Evolutionary conservation across 1,284 basidiomycete species (phyloP).

Genomic region (Puccinia sorghi): DNA sequence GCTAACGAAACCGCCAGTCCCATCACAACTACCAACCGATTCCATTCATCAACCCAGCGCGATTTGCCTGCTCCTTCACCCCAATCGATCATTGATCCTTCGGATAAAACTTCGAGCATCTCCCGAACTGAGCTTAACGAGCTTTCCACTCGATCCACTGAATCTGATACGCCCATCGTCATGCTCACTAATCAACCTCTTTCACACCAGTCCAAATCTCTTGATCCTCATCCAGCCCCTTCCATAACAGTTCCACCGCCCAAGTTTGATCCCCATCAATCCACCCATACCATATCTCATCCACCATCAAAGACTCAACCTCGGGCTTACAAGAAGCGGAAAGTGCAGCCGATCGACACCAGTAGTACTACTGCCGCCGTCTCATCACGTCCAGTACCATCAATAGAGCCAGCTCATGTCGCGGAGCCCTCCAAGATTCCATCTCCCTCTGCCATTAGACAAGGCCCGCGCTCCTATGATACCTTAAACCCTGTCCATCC

Average conservation of each 20-base stretch:
- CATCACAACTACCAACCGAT: not conserved
- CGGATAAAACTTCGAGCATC: not conserved
- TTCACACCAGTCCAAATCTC: not conserved
- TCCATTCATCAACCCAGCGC: conserved; percentile 8
- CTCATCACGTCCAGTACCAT: not conserved
- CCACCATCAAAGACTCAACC: not conserved
- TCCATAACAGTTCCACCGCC: not conserved
- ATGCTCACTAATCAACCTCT: not conserved
- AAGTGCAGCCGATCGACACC: conserved; percentile 9
- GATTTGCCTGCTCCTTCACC: conserved; percentile 13
- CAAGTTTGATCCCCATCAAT: not conserved
- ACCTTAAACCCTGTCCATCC: not conserved
- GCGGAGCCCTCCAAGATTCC: not conserved
- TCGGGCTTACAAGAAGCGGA: conserved; percentile 34
- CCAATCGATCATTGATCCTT: conserved; percentile 7
- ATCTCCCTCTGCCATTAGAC: not conserved
- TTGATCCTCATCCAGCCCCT: not conserved
- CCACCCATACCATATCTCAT: not conserved
- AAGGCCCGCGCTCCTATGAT: not conserved
- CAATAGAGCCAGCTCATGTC: not conserved
- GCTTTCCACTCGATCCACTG: conserved; percentile 1
- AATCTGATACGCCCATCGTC: not conserved
- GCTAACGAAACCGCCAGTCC: not conserved
- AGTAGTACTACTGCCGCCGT: not conserved
- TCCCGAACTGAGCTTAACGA: conserved; percentile 4